Conservation (phyloP, 202 grass and related monocot species). For the Alloteropsis angusta region DNA sequence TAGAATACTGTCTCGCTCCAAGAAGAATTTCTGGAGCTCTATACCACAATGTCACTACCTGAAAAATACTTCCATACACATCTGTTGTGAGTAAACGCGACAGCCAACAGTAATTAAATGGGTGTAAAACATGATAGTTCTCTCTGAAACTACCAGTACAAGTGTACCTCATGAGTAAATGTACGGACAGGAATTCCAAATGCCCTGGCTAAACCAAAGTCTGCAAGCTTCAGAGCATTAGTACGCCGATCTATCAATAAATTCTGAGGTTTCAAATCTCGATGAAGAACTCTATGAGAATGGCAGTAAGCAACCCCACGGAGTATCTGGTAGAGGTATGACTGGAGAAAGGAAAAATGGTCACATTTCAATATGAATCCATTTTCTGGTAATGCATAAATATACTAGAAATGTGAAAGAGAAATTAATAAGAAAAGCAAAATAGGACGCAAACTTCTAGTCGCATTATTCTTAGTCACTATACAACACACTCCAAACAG, state of each 20-base stretch:
- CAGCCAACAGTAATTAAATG: neutral
- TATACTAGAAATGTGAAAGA: neutral
- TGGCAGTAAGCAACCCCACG: constrained; percentile 83
- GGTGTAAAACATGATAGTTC: neutral
- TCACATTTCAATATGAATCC: constrained; percentile 23
- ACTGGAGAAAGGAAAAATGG: constrained; percentile 54
- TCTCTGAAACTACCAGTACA: constrained; percentile 6
- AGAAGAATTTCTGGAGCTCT: constrained; percentile 93
- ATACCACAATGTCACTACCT: constrained; percentile 93
- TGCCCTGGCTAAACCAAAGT: constrained; percentile 94
- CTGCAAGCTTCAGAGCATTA: constrained; percentile 94
- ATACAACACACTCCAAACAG: neutral
- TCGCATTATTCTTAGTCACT: no score
- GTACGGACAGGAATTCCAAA: constrained; percentile 95
- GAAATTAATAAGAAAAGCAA: neutral
- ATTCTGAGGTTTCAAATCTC: constrained; percentile 99
- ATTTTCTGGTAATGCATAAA: neutral
- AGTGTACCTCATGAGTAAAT: constrained; percentile 91
- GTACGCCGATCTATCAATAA: constrained; percentile 82
- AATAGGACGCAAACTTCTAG: neutral
- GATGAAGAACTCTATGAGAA: constrained; percentile 96
- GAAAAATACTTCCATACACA: constrained; percentile 31
- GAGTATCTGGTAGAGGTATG: constrained; percentile 91
- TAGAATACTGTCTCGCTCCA: constrained; percentile 69
- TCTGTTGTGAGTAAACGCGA: constrained; percentile 13